Base-by-base conservation (phyloP, 1,284 basidiomycete species). In the Caloboletus inedulis region DNA sequence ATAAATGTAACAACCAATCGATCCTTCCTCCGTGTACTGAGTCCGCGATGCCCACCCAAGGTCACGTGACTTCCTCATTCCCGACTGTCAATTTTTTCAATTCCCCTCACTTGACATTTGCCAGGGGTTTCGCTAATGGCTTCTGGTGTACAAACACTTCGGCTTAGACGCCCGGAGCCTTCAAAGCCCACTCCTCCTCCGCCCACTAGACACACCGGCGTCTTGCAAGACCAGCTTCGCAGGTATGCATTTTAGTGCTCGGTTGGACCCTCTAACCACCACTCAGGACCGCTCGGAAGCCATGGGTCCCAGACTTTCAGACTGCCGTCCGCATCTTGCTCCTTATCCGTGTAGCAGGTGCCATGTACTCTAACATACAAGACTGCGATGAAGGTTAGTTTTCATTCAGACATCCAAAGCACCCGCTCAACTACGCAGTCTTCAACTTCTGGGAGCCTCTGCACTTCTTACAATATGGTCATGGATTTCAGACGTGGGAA, bases 361-460 rank as follows among this genome's bases (percentile, higher is more conserved):
- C 94, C 4, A 96, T 98, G 91, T 98, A 95, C 67, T 84, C 88
- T n/a, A 91, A 94, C 61, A 91, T 98, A 55, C 82, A 88, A 59
- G 97, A 99, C 69, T 99, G 97, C 62, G 97, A 99, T 65, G 97
- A 99, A 82, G 92, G 94, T 94, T 54, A 55, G 66, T 49, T 23
- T 58, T 37, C 37, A 43, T 34, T 31, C 39, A 25, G n/a, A n/a
- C 6, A 3, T 30, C 3, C 18, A 42, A 36, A 33, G 8, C 19
- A 47, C 21, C 2, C 21, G 30, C 37, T 54, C 23, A 51, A 44
- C 34, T 34, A 18, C 44, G n/a, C 59, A 97, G 94, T 96, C 12
- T 99, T 88, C 79, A 99, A 99, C 72, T 99, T 98, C 72, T 99
- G 92, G 92, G 97, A 99, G 67, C 96, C 97, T 21, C 74, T 99